phyloP scores from a whole-genome alignment of 208 protist species.

The Leishmania turanica region DNA sequence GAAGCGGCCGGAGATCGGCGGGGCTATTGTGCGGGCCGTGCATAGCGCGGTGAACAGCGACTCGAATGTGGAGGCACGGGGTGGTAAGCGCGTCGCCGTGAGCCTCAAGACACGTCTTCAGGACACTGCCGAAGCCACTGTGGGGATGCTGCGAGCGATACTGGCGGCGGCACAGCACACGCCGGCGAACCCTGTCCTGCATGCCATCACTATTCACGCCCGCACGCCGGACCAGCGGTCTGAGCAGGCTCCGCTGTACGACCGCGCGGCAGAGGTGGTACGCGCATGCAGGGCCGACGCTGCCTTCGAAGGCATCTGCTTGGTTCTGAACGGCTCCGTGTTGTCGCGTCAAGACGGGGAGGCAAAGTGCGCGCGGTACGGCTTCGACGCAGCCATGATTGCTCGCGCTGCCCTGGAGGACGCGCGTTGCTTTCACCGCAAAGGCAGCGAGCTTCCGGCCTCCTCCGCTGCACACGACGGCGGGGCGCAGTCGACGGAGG shows the following conservation, averaged over 20 bases:
- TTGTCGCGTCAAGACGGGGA: slow-evolving; percentile 45
- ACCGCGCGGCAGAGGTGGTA: slow-evolving; percentile 53
- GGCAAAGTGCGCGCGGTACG: slow-evolving; percentile 51
- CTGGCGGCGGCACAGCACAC: slow-evolving; percentile 53
- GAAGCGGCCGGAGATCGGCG: slow-evolving; percentile 46
- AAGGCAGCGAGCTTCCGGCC: not conserved
- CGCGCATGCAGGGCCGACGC: slow-evolving; percentile 34
- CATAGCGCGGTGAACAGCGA: slow-evolving; percentile 47
- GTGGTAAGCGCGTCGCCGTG: slow-evolving; percentile 44
- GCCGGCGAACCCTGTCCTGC: slow-evolving; percentile 35
- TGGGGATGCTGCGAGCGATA: slow-evolving; percentile 67
- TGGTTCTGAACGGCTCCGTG: slow-evolving; percentile 75
- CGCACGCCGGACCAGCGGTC: slow-evolving; percentile 66
- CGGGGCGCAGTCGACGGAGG: slow-evolving; percentile 16
- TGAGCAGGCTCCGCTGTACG: slow-evolving; percentile 60
- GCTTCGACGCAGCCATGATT: slow-evolving; percentile 93
- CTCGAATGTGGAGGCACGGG: slow-evolving; percentile 13
- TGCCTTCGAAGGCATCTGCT: slow-evolving; percentile 47
- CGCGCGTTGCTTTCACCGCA: slow-evolving; percentile 81
- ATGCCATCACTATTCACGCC: slow-evolving; percentile 89
- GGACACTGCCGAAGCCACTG: slow-evolving; percentile 50
- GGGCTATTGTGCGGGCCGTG: slow-evolving; percentile 67
- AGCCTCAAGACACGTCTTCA: slow-evolving; percentile 86
- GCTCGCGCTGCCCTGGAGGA: slow-evolving; percentile 96
- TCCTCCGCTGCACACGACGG: not conserved